These are phyloP conservation scores for Volvox africanus DNA, from an alignment of 139 green algal genomes.

Conservation along the genomic window DNA sequence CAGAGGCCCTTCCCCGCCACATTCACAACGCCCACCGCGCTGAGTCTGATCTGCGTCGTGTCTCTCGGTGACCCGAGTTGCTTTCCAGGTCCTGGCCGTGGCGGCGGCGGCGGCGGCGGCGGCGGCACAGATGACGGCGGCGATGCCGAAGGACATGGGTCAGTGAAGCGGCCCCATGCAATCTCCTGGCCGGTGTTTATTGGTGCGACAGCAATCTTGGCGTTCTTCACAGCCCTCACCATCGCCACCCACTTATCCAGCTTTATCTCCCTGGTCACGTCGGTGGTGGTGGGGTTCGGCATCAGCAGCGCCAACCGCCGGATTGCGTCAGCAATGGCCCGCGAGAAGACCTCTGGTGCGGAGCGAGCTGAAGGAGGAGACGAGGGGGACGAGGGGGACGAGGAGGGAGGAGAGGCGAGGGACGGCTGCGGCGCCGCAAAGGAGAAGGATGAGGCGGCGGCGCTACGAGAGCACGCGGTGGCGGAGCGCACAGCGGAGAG, in stretches of 20 bases:
- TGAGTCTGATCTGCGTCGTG: too few relatives aligned
- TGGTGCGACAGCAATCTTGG: background rate
- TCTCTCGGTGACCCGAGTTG: too few relatives aligned
- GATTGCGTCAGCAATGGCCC: conserved; percentile 11
- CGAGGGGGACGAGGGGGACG: background rate
- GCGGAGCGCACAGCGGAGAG: background rate
- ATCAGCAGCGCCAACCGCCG: conserved; percentile 16
- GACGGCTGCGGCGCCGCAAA: too few relatives aligned
- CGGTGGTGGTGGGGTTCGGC: background rate
- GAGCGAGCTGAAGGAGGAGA: background rate
- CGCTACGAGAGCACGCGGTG: background rate
- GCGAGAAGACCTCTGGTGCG: background rate
- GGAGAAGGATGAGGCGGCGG: background rate
- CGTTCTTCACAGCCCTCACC: background rate
- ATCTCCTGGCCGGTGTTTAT: conserved; percentile 34
- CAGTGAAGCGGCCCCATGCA: conserved; percentile 19
- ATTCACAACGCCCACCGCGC: too few relatives aligned
- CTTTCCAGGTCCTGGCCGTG: background rate
- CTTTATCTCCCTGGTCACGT: background rate
- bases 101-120: background rate
- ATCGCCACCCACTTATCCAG: conserved; percentile 12
- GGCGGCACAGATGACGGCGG: background rate
- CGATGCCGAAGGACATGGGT: background rate
- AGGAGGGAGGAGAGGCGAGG: background rate
- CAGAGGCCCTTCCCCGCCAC: too few relatives aligned